Evolutionary conservation across 208 protist species (phyloP).

Genomic region (Trypanosoma rangeli): DNA sequence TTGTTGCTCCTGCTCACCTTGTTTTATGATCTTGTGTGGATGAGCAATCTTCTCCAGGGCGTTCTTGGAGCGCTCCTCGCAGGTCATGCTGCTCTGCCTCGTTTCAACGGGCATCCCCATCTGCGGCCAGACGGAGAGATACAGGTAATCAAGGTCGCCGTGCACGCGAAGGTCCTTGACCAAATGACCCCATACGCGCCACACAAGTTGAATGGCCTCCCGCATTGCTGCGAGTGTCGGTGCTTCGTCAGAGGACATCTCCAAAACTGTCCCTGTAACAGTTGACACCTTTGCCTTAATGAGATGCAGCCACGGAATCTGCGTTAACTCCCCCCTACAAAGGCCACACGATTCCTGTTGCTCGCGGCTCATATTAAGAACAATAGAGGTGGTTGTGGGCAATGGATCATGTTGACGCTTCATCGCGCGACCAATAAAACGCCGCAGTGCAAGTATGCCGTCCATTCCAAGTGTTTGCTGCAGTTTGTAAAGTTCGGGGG

Average conservation of each 20-base stretch:
- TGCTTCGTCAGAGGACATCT: slow-evolving; percentile 29
- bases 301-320: slow-evolving; percentile 62
- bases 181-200: slow-evolving; percentile 82
- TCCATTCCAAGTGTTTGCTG: slow-evolving; percentile 51
- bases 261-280: slow-evolving; percentile 50
- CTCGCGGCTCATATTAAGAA: slow-evolving; percentile 42
- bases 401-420: slow-evolving; percentile 75
- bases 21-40: neutral
- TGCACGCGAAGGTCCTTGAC: slow-evolving; percentile 86
- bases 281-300: slow-evolving; percentile 47
- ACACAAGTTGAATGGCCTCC: slow-evolving; percentile 65
- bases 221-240: slow-evolving; percentile 37
- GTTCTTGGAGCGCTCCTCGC: neutral
- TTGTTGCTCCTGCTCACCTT: neutral
- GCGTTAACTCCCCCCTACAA: slow-evolving; percentile 29
- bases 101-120: slow-evolving; percentile 61
- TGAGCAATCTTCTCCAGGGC: slow-evolving; percentile 11
- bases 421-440: slow-evolving; percentile 76
- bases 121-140: slow-evolving; percentile 64
- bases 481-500: slow-evolving; percentile 72
- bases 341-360: slow-evolving; percentile 31
- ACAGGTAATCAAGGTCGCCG: slow-evolving; percentile 80
- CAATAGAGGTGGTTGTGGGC: slow-evolving; percentile 56
- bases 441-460: slow-evolving; percentile 61
- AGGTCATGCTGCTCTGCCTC: slow-evolving; percentile 10